These are phyloP conservation scores for Wickerhamomyces sp. DNA, from an alignment of 1,139 yeast genomes.

Conservation along the genomic window DNA sequence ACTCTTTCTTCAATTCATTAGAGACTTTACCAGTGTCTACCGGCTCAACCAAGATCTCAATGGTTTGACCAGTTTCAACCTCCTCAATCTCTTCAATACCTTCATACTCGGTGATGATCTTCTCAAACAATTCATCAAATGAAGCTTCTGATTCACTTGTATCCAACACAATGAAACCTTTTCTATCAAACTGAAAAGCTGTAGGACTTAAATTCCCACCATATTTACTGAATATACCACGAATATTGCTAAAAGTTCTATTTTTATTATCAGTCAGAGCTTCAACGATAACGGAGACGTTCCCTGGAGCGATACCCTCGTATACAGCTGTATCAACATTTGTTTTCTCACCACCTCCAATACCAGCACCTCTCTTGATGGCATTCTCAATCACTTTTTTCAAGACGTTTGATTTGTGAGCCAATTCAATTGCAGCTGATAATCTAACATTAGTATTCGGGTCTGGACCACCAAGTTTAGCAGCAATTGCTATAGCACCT, in stretches of 20 bases:
- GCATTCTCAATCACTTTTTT: constrained; percentile 86
- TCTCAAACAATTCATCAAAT: constrained; percentile 66
- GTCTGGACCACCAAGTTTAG: constrained; percentile 59
- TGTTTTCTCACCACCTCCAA: constrained; percentile 34
- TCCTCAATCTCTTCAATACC: constrained; percentile 83
- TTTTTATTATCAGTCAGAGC: constrained; percentile 87
- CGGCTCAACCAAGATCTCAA: constrained; percentile 51
- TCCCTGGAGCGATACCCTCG: constrained; percentile 93
- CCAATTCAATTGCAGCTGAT: constrained; percentile 72
- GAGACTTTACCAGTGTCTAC: constrained; percentile 59
- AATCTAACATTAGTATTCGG: constrained; percentile 63
- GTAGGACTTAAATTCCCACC: constrained; percentile 77
- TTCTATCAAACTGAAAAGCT: constrained; percentile 65
- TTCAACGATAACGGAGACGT: constrained; percentile 78
- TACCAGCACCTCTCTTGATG: constrained; percentile 76
- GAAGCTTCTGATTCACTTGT: constrained; percentile 29
- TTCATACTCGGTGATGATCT: constrained; percentile 51
- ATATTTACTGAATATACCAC: constrained; percentile 69
- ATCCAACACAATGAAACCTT: constrained; percentile 62
- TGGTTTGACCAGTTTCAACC: constrained; percentile 29
- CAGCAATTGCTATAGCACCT: constrained; percentile 67
- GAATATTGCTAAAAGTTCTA: constrained; percentile 70
- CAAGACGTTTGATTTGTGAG: constrained; percentile 71
- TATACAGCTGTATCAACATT: constrained; percentile 49
- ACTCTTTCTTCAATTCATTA: constrained; percentile 50